A percentile compares a stretch with the other conserved stretches of the same genome.
These are phyloP conservation scores for Lachnellula subtilissima DNA, from an alignment of 2,329 filamentous ascomycete genomes.

Conservation along the genomic window DNA sequence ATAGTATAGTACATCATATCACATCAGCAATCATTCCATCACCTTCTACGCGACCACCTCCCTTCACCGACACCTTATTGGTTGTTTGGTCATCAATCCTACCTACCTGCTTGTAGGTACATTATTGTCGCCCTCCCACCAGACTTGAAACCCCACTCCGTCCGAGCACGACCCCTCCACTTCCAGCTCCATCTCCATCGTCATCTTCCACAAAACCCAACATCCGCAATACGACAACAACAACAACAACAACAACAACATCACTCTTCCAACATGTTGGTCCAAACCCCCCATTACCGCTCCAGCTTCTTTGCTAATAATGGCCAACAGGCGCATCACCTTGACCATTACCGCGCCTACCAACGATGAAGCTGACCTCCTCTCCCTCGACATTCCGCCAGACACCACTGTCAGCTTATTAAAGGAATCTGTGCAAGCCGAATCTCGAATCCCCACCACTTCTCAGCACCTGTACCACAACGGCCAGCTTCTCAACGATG, in stretches of 20 bases:
- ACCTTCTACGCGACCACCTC: no score
- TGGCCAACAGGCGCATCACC: slow-evolving; percentile 68
- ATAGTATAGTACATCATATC: no score
- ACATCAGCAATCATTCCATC: no score
- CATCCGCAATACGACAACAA: background rate
- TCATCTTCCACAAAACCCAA: background rate
- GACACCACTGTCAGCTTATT: slow-evolving; percentile 81
- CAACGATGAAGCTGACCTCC: slow-evolving; percentile 58
- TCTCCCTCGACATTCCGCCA: slow-evolving; percentile 75
- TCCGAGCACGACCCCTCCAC: background rate
- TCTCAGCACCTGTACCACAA: slow-evolving; percentile 88
- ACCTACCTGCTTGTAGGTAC: background rate
- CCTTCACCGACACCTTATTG: background rate
- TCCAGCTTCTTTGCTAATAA: slow-evolving; percentile 8
- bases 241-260: background rate
- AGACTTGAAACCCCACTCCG: background rate
- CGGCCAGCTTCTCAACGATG: slow-evolving; percentile 72
- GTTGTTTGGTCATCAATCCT: background rate
- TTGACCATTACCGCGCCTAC: slow-evolving; percentile 77
- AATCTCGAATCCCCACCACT: slow-evolving; percentile 66
- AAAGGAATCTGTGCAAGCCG: slow-evolving; percentile 82
- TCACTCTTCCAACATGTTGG: slow-evolving; percentile 15
- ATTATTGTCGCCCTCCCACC: no score
- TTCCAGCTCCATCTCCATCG: background rate
- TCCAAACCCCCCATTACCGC: slow-evolving; percentile 1